phyloP scores from a whole-genome alignment of 2,329 filamentous ascomycete genomes.

The Colletotrichum spaethianum region DNA sequence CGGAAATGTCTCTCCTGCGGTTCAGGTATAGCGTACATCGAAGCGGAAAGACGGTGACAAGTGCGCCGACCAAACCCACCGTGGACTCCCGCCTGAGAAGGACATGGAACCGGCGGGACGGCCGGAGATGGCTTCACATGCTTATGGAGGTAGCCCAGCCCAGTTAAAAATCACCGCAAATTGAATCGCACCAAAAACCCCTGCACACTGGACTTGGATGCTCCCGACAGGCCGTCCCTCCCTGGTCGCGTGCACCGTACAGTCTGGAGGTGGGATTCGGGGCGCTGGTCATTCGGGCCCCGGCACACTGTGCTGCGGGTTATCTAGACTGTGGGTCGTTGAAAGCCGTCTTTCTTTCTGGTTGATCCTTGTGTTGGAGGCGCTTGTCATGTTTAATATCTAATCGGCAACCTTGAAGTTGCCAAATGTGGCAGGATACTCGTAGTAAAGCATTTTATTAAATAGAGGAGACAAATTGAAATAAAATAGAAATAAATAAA shows the following conservation, averaged over 20 bases:
- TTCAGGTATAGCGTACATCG: slow-evolving; percentile 5
- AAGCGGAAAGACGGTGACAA: slow-evolving; percentile 1
- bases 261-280: slow-evolving; percentile 10
- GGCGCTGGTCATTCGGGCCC: slow-evolving; percentile 21
- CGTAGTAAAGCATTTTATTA: no score
- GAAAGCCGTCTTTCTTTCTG: background rate
- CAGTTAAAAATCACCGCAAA: slow-evolving; percentile 12
- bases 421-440: no score
- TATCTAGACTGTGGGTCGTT: slow-evolving; percentile 13
- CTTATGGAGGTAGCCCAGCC: slow-evolving; percentile 27
- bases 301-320: slow-evolving; percentile 27
- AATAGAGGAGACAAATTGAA: no score
- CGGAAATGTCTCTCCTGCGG: background rate
- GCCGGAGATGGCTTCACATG: slow-evolving; percentile 41
- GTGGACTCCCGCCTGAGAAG: slow-evolving; percentile 27
- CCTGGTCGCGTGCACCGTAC: slow-evolving; percentile 35
- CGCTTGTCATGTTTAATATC: background rate
- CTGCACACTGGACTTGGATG: slow-evolving; percentile 29
- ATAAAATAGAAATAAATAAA: no score
- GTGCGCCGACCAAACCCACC: slow-evolving; percentile 17
- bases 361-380: slow-evolving; percentile 5
- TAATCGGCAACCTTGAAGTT: background rate
- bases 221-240: slow-evolving; percentile 29
- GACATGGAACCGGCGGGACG: slow-evolving; percentile 39
- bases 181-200: slow-evolving; percentile 24